These are phyloP conservation scores for Tolypocladium amazonense DNA, from an alignment of 2,329 filamentous ascomycete genomes.

Conservation along the genomic window DNA sequence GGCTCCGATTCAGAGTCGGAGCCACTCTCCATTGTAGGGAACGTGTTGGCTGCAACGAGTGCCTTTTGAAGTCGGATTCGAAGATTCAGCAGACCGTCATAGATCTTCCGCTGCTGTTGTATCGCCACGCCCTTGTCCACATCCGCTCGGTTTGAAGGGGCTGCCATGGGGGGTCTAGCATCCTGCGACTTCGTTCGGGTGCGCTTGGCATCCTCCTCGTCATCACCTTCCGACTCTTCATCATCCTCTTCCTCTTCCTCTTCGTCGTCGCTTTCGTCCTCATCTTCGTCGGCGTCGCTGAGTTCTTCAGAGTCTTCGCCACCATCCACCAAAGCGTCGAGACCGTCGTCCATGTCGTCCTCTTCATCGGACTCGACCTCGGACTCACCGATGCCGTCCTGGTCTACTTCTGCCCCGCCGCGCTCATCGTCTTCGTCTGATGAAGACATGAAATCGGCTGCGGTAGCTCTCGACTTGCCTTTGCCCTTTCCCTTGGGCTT, in stretches of 20 bases:
- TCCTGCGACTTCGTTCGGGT: slow-evolving; percentile 10
- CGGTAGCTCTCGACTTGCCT: slow-evolving; percentile 32
- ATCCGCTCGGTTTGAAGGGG: slow-evolving; percentile 37
- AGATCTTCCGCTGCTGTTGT: slow-evolving; percentile 73
- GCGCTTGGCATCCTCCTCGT: slow-evolving; percentile 15
- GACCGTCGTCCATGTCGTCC: slow-evolving; percentile 26
- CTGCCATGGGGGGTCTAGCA: slow-evolving; percentile 22
- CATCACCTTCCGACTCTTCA: slow-evolving; percentile 21
- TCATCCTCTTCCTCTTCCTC: slow-evolving; percentile 22
- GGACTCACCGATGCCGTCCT: slow-evolving; percentile 21
- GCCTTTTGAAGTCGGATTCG: slow-evolving; percentile 92
- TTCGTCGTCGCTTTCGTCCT: slow-evolving; percentile 20
- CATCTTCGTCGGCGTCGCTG: slow-evolving; percentile 24
- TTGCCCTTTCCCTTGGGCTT: slow-evolving; percentile 18
- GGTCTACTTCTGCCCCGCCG: slow-evolving; percentile 19
- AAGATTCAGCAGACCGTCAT: slow-evolving; percentile 80
- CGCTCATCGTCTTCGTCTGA: slow-evolving; percentile 27
- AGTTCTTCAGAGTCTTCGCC: slow-evolving; percentile 22
- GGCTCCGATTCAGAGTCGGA: slow-evolving; percentile 32
- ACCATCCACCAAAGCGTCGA: slow-evolving; percentile 22
- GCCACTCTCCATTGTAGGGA: slow-evolving; percentile 36
- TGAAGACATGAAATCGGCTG: slow-evolving; percentile 47
- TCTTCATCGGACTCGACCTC: slow-evolving; percentile 25
- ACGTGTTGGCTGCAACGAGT: slow-evolving; percentile 69
- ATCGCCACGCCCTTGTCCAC: slow-evolving; percentile 79